A percentile compares a stretch with the other conserved stretches of the same genome.
phyloP scores from a whole-genome alignment of 2,329 filamentous ascomycete genomes.

The Endoconidiophora laricicola region DNA sequence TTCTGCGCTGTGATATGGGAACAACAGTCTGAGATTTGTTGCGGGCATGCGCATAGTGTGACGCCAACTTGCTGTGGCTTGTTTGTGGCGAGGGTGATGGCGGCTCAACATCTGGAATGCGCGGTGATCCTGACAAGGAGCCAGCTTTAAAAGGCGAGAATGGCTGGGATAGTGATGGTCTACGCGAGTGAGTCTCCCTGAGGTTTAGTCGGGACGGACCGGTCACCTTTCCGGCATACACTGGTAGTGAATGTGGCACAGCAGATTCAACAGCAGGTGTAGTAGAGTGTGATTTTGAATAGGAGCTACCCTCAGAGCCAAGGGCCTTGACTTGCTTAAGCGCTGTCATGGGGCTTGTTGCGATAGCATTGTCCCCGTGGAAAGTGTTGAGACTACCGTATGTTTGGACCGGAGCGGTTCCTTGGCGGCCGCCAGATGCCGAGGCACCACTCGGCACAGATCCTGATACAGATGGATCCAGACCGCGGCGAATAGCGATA shows the following conservation, averaged over 20 bases:
- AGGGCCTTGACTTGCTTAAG: constrained; percentile 50
- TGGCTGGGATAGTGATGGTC: constrained; percentile 71
- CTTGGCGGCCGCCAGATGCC: too few species aligned
- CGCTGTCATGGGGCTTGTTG: constrained; percentile 74
- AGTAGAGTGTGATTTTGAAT: constrained; percentile 27
- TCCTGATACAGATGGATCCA: background rate
- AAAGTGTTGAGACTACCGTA: constrained; percentile 87
- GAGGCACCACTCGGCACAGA: too few species aligned
- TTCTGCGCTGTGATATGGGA: constrained; percentile 13
- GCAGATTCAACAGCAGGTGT: constrained; percentile 25
- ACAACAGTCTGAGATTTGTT: constrained; percentile 11
- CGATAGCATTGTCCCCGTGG: constrained; percentile 59
- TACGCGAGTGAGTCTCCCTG: constrained; percentile 23
- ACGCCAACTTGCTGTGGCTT: constrained; percentile 22
- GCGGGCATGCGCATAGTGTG: constrained; percentile 5
- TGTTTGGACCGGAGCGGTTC: constrained; percentile 33
- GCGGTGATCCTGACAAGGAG: constrained; percentile 77
- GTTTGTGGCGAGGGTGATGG: constrained; percentile 36
- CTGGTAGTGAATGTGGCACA: constrained; percentile 36
- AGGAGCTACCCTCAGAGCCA: constrained; percentile 46
- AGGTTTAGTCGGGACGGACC: constrained; percentile 7
- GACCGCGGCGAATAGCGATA: constrained; percentile 15
- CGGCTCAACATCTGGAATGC: constrained; percentile 30
- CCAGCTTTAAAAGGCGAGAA: constrained; percentile 96
- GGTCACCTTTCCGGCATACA: constrained; percentile 14